Conservation (phyloP, 768 basidiomycete genomes). For the Leucocoprinus leucothites region DNA sequence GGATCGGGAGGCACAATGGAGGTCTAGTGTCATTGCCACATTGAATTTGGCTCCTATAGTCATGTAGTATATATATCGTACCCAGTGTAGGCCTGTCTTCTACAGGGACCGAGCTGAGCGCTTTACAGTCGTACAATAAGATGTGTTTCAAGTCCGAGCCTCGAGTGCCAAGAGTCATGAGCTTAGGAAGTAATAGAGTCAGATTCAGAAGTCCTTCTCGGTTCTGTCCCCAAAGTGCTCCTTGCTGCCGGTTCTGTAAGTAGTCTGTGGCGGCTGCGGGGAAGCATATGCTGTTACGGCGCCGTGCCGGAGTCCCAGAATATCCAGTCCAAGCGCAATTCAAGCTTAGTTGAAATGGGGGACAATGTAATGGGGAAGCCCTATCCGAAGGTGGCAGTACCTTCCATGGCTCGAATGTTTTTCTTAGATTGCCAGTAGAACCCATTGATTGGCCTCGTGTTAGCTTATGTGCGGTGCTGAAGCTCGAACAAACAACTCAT, state of each 20-base stretch:
- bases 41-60: too few species aligned
- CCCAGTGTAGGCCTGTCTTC: neutral
- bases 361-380: too few species aligned
- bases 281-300: neutral
- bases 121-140: neutral
- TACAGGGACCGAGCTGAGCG: constrained; percentile 9
- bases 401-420: too few species aligned
- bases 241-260: neutral
- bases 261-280: constrained; percentile 6
- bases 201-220: neutral
- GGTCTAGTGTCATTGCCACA: too few species aligned
- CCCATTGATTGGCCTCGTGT: constrained; percentile 2
- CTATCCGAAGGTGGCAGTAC: too few species aligned
- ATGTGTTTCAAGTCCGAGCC: neutral
- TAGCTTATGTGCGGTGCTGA: constrained; percentile 1
- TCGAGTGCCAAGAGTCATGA: neutral
- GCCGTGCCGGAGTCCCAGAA: too few species aligned
- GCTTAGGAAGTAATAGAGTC: neutral
- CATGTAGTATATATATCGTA: neutral
- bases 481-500: neutral
- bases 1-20: too few species aligned
- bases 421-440: neutral
- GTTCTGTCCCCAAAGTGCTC: too few species aligned
- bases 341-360: neutral
- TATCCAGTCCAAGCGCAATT: too few species aligned